These are phyloP conservation scores for Aspergillus uvarum DNA, from an alignment of 2,329 filamentous ascomycete genomes.

Conservation along the genomic window DNA sequence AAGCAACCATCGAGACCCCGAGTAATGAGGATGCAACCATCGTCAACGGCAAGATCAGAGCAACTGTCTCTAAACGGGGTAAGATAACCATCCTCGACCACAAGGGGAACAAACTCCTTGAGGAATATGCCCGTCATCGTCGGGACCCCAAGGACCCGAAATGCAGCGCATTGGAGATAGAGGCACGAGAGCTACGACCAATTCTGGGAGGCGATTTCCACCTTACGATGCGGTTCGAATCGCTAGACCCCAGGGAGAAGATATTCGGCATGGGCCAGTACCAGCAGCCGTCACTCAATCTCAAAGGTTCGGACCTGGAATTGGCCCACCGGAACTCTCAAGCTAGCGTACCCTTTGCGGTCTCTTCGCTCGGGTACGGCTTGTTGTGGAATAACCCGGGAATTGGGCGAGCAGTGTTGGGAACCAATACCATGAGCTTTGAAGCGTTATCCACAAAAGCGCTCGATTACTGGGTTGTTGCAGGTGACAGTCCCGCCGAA, in stretches of 20 bases:
- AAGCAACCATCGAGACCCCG: constrained; percentile 19
- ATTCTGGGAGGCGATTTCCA: constrained; percentile 56
- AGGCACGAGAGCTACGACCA: constrained; percentile 59
- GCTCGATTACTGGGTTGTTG: constrained; percentile 66
- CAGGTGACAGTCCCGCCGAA: constrained; percentile 54
- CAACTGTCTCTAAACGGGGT: constrained; percentile 48
- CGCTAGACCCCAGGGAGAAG: constrained; percentile 54
- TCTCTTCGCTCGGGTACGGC: constrained; percentile 62
- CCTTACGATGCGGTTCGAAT: constrained; percentile 60
- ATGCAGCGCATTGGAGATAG: constrained; percentile 57
- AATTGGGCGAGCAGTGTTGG: constrained; percentile 61
- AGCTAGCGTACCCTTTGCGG: constrained; percentile 62
- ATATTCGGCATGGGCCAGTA: constrained; percentile 72
- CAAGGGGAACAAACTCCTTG: constrained; percentile 47
- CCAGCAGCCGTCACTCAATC: constrained; percentile 62
- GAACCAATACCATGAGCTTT: constrained; percentile 61
- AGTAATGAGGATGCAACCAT: constrained; percentile 39
- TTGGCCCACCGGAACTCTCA: constrained; percentile 67
- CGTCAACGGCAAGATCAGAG: constrained; percentile 52
- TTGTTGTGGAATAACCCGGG: constrained; percentile 67
- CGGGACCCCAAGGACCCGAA: constrained; percentile 57
- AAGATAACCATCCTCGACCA: constrained; percentile 52
- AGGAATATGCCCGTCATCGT: constrained; percentile 55
- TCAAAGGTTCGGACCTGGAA: constrained; percentile 63
- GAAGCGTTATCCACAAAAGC: constrained; percentile 59